Percentiles rank a stretch among this genome's conserved stretches.
Conservation (phyloP, 2,329 filamentous ascomycete species). For the Incumbomyces lentus region DNA sequence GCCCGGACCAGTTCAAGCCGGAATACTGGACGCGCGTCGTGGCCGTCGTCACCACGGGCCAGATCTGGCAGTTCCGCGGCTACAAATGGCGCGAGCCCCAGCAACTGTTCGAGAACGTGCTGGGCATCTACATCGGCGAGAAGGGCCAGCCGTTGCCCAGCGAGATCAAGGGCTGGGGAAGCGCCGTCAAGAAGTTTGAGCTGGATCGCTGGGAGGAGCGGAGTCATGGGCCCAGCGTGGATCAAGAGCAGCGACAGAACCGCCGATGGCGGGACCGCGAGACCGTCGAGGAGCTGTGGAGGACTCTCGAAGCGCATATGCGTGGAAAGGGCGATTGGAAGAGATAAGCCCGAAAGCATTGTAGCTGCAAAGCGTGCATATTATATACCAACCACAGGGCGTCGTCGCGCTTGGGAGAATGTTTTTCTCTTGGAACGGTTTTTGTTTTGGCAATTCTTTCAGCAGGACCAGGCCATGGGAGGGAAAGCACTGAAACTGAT, state of each 20-base stretch:
- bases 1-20: conserved; percentile 87
- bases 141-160: conserved; percentile 70
- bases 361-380: too few species aligned
- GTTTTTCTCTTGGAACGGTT: too few species aligned
- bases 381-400: too few species aligned
- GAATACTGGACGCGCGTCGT: conserved; percentile 96
- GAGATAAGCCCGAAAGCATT: conserved; percentile 11
- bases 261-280: conserved; percentile 78
- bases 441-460: too few species aligned
- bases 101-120: conserved; percentile 79
- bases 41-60: conserved; percentile 92
- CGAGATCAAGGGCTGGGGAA: conserved; percentile 72
- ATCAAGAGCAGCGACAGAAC: conserved; percentile 26
- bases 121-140: conserved; percentile 87
- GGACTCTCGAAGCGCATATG: conserved; percentile 80
- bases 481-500: too few species aligned
- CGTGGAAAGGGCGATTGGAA: conserved; percentile 51
- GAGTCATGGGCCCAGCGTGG: conserved; percentile 23
- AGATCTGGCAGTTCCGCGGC: conserved; percentile 96
- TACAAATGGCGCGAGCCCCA: conserved; percentile 90
- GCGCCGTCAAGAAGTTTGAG: conserved; percentile 65
- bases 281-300: conserved; percentile 88
- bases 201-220: conserved; percentile 72
- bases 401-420: too few species aligned
- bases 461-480: too few species aligned